Evolutionary conservation across 2,329 filamentous ascomycete species (phyloP), one percentile per base, ranked within the genome.

Genomic region (Verticillium isaacii): DNA sequence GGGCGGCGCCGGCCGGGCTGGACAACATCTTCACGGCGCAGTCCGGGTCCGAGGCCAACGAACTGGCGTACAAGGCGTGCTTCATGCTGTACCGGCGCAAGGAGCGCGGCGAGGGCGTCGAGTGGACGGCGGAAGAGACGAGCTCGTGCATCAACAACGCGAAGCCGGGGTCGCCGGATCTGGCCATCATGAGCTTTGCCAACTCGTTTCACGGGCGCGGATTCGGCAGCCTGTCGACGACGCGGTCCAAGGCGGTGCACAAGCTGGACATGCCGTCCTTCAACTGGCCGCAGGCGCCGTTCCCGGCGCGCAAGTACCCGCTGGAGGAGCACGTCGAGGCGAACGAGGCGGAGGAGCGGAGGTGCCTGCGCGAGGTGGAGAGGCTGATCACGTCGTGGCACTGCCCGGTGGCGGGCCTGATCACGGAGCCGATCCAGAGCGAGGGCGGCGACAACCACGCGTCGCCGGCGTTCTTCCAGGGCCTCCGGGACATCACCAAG

Each of bases 201-300:
- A 85, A 86, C 68, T 90, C 79, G 57, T 94, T 94, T 82, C 91
- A 94, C 77, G 91, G 91, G 63, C 89, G 91, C 69, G 85, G 92
- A 56, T 93, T 94, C 72, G 91, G 89, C 68, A 88, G 83, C 65
- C 81, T 94, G 60, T 91, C 88, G 63, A 93, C 90, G 66, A 94
- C 91, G 36, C 88, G 91, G 72, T 90, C 86, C 74, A 93, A 93
- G 81, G 83, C 91, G 60, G 91, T 94, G 68, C 91, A 94, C 82
- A 94, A 94, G 77, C 82, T 94, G 67, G 91, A 94, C 73, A 93
- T 94, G 67, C 91, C 91, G n/a, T 89, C 90, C 64, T 94, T 94
- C 73, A 87, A 93, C 79, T 94, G 91, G 91, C 91, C 91, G 59
- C 89, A 91, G 76, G 90, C 90, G n/a, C 81, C 88, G 39, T 94